These are phyloP conservation scores for Paracoccidioides brasiliensis DNA, from an alignment of 2,329 filamentous ascomycete genomes.

Conservation along the genomic window DNA sequence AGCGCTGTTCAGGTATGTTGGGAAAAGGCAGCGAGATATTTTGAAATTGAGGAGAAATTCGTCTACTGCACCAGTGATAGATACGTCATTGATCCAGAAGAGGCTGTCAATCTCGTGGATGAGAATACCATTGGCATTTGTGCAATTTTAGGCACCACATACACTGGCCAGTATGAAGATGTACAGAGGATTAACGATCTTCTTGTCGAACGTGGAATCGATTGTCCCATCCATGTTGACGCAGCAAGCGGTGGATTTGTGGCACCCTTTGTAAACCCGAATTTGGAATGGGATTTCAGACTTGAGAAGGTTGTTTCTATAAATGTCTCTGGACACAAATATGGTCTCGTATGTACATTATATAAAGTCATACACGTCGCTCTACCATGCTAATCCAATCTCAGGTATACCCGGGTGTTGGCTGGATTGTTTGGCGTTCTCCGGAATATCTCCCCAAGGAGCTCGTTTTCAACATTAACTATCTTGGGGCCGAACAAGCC, in stretches of 20 bases:
- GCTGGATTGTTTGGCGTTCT: constrained; percentile 83
- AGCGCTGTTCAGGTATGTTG: constrained; percentile 93
- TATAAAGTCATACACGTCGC: neutral
- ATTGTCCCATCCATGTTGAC: constrained; percentile 85
- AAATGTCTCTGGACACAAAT: constrained; percentile 90
- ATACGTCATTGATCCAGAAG: constrained; percentile 50
- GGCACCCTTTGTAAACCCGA: constrained; percentile 74
- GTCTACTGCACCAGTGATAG: constrained; percentile 49
- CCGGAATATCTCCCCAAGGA: constrained; percentile 76
- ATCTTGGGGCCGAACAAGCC: constrained; percentile 86
- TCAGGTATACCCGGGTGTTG: constrained; percentile 73
- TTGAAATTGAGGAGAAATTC: constrained; percentile 84
- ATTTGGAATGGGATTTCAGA: constrained; percentile 83
- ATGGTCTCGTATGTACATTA: constrained; percentile 38
- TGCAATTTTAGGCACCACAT: constrained; percentile 79
- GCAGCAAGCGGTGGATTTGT: constrained; percentile 88
- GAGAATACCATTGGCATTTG: constrained; percentile 83
- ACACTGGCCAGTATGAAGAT: constrained; percentile 93
- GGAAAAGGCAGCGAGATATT: constrained; percentile 84
- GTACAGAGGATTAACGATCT: constrained; percentile 85
- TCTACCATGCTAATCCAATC: neutral
- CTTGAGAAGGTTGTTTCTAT: constrained; percentile 81
- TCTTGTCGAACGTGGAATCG: constrained; percentile 57
- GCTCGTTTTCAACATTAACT: constrained; percentile 98
- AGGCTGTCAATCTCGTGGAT: constrained; percentile 49